phyloP scores from a whole-genome alignment of 352 stramenopile species.

The Globisporangium paroecandrum region DNA sequence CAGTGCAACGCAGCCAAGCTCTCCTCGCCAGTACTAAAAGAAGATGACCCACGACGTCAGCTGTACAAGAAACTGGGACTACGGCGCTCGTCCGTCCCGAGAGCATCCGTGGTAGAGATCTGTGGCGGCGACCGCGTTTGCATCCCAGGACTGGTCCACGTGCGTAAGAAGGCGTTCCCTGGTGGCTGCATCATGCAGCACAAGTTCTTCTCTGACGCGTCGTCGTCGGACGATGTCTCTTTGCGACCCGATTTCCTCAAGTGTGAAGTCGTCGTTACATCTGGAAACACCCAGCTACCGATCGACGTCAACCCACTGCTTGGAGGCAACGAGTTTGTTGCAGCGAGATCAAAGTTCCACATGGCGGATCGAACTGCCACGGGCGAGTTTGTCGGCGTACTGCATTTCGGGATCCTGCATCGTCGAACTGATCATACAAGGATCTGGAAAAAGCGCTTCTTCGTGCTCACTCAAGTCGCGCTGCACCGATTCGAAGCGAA shows the following conservation, averaged over 20 bases:
- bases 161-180: constrained; percentile 27
- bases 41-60: constrained; percentile 1
- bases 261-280: constrained; percentile 32
- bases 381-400: constrained; percentile 35
- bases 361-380: constrained; percentile 35
- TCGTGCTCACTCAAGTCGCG: constrained; percentile 41
- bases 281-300: constrained; percentile 13
- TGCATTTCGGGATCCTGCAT: constrained; percentile 31
- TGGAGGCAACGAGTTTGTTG: constrained; percentile 12
- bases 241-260: constrained; percentile 14
- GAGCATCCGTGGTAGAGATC: constrained; percentile 26
- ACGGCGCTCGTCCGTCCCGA: constrained; percentile 2
- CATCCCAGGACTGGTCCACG: constrained; percentile 26
- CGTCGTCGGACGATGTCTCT: constrained; percentile 3
- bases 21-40: constrained; percentile 2
- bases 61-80: constrained; percentile 19
- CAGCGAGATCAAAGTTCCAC: constrained; percentile 12
- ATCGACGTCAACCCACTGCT: constrained; percentile 14
- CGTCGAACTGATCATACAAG: constrained; percentile 28
- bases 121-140: constrained; percentile 29
- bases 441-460: constrained; percentile 42
- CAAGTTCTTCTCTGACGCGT: constrained; percentile 19
- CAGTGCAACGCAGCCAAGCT: not conserved
- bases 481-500: constrained; percentile 33
- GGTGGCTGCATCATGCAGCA: constrained; percentile 30